A percentile compares a stretch with the other conserved stretches of the same genome.
These are phyloP conservation scores for Penicillium occitanis DNA, from an alignment of 2,329 filamentous ascomycete genomes.

Conservation along the genomic window DNA sequence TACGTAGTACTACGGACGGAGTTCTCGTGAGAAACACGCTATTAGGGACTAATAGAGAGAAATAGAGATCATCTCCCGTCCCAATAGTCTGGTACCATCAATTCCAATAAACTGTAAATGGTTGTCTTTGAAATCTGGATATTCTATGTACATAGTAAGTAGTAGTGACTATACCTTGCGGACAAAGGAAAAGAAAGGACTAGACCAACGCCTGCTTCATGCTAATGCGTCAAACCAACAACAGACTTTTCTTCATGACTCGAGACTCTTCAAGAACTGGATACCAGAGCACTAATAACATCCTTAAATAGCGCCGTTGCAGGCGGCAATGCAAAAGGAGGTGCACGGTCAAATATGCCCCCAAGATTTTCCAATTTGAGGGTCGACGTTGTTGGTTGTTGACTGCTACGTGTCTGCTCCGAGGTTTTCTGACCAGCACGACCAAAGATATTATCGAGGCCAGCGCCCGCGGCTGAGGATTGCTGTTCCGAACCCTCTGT, in stretches of 20 bases:
- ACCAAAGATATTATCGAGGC: constrained; percentile 38
- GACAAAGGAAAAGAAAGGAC: constrained; percentile 1
- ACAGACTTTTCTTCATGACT: constrained; percentile 9
- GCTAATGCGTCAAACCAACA: constrained; percentile 2
- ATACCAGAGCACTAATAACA: constrained; percentile 36
- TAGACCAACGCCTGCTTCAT: not conserved
- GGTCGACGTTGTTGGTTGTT: constrained; percentile 6
- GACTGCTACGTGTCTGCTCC: constrained; percentile 10
- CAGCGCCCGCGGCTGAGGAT: constrained; percentile 25
- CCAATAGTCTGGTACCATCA: not conserved
- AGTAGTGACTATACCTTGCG: not conserved
- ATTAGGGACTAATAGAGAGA: not conserved
- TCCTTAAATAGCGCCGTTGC: constrained; percentile 40
- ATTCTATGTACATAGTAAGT: not conserved
- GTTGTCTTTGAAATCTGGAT: not conserved
- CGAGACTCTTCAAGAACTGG: constrained; percentile 12
- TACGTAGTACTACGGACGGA: too few relatives aligned
- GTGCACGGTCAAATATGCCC: constrained; percentile 39
- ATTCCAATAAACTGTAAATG: not conserved
- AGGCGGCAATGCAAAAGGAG: constrained; percentile 41
- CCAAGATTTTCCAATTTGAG: constrained; percentile 31
- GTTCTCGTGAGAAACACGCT: not conserved
- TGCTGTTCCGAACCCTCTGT: constrained; percentile 28
- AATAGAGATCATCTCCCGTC: not conserved
- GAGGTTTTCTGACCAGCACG: constrained; percentile 13